phyloP scores from a whole-genome alignment of 805 yeast genomes.

The Starmerella stellata region DNA sequence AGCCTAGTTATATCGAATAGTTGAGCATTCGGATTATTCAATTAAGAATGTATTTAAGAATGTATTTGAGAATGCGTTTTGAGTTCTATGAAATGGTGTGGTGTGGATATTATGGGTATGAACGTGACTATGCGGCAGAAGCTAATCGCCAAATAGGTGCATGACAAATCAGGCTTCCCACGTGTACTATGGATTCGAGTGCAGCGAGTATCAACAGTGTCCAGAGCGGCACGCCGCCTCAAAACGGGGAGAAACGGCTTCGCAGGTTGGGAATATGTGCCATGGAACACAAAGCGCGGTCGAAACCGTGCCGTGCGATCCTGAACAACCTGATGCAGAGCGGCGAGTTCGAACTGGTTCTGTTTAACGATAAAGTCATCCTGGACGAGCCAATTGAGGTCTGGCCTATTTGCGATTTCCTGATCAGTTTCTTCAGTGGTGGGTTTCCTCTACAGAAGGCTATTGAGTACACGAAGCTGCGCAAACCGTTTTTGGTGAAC shows the following conservation, averaged over 20 bases:
- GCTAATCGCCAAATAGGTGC: background rate
- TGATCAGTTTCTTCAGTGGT: constrained; percentile 80
- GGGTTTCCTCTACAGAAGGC: constrained; percentile 97
- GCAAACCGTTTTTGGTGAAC: constrained; percentile 79
- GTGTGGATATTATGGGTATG: no score
- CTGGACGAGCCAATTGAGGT: constrained; percentile 82
- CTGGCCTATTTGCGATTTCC: constrained; percentile 97
- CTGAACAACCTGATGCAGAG: constrained; percentile 71
- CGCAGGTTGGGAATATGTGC: constrained; percentile 98
- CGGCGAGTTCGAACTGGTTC: constrained; percentile 91
- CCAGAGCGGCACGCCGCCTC: background rate
- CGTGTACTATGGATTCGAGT: background rate
- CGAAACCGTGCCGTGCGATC: constrained; percentile 88
- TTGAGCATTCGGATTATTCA: no score
- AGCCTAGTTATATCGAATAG: no score
- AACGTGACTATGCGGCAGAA: no score
- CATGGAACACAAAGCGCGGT: constrained; percentile 89
- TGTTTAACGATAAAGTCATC: constrained; percentile 93
- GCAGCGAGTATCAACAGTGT: background rate
- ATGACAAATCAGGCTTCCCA: background rate
- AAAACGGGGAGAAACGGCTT: background rate
- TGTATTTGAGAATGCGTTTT: no score
- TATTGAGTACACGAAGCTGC: constrained; percentile 65
- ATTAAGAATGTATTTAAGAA: no score
- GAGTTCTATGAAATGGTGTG: no score